phyloP scores from a whole-genome alignment of 2,329 filamentous ascomycete genomes.

The Cladosporium sp. region DNA sequence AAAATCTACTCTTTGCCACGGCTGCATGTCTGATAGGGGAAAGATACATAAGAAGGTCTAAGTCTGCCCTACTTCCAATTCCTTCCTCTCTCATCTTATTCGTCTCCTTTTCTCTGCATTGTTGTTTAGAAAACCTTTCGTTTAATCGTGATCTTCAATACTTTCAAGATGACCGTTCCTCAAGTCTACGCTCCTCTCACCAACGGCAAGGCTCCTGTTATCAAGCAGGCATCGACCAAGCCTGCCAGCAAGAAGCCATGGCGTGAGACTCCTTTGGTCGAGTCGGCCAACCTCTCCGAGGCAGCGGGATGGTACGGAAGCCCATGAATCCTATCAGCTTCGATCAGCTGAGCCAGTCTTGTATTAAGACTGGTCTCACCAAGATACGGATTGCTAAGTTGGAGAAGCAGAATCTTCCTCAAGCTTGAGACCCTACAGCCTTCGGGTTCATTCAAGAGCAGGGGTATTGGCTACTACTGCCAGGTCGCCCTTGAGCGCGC shows the following conservation, averaged over 20 bases:
- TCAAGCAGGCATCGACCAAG: slow-evolving; percentile 1
- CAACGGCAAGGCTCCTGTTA: slow-evolving; percentile 2
- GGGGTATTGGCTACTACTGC: slow-evolving; percentile 69
- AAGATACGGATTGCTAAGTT: slow-evolving; percentile 31
- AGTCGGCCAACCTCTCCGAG: slow-evolving; percentile 62
- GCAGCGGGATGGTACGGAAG: slow-evolving; percentile 64
- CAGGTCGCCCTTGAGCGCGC: slow-evolving; percentile 45
- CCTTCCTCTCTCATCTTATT: neutral
- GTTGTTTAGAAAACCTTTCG: neutral
- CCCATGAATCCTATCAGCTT: neutral
- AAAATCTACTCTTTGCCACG: neutral
- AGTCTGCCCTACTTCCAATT: neutral
- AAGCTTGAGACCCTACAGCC: slow-evolving; percentile 85
- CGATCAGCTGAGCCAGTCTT: slow-evolving; percentile 2
- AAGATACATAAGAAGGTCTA: neutral
- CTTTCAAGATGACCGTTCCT: slow-evolving; percentile 7
- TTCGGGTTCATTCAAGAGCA: slow-evolving; percentile 79
- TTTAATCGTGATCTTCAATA: neutral
- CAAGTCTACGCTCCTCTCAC: slow-evolving; percentile 5
- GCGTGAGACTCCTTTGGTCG: slow-evolving; percentile 67
- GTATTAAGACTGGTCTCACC: slow-evolving; percentile 9
- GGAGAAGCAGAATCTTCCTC: slow-evolving; percentile 68
- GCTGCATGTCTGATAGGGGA: neutral
- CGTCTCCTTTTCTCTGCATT: neutral
- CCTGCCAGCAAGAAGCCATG: slow-evolving; percentile 47